A percentile compares a stretch with the other conserved stretches of the same genome.
These are phyloP conservation scores for Glebionis coronaria DNA, from an alignment of 129 eudicot species.

Conservation along the genomic window DNA sequence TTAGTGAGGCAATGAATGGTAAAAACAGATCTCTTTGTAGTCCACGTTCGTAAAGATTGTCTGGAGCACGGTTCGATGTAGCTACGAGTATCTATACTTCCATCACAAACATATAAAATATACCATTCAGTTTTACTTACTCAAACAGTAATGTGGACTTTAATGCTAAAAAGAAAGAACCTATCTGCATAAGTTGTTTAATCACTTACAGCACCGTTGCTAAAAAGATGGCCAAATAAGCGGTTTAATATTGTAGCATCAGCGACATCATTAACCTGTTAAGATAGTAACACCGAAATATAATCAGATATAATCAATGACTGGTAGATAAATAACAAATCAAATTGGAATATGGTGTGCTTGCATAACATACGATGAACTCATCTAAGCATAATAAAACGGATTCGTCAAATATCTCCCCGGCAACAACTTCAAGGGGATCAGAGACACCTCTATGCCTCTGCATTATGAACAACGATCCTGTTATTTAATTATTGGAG, in stretches of 20 bases:
- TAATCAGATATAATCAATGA: background rate
- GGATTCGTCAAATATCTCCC: constrained; percentile 86
- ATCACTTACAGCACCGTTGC: constrained; percentile 74
- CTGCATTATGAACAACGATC: constrained; percentile 39
- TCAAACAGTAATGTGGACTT: background rate
- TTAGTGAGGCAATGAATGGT: constrained; percentile 86
- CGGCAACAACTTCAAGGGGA: constrained; percentile 97
- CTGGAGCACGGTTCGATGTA: constrained; percentile 98
- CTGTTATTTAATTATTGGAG: constrained; percentile 2
- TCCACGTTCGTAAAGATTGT: constrained; percentile 89
- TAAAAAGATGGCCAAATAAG: constrained; percentile 72
- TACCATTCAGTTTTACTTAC: background rate
- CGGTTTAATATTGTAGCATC: constrained; percentile 90
- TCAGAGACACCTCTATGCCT: constrained; percentile 91
- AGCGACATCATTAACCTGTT: constrained; percentile 92
- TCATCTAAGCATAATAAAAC: constrained; percentile 90
- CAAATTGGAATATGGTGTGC: background rate
- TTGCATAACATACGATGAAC: constrained; percentile 62
- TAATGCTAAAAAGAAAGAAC: constrained; percentile 2
- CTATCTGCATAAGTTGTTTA: background rate
- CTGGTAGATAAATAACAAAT: background rate
- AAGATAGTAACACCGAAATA: constrained; percentile 2
- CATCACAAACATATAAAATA: constrained; percentile 21
- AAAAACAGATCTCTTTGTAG: constrained; percentile 93
- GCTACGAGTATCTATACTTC: constrained; percentile 83